These are phyloP conservation scores for Nothopassalora personata DNA, from an alignment of 2,329 filamentous ascomycete genomes.

Conservation along the genomic window DNA sequence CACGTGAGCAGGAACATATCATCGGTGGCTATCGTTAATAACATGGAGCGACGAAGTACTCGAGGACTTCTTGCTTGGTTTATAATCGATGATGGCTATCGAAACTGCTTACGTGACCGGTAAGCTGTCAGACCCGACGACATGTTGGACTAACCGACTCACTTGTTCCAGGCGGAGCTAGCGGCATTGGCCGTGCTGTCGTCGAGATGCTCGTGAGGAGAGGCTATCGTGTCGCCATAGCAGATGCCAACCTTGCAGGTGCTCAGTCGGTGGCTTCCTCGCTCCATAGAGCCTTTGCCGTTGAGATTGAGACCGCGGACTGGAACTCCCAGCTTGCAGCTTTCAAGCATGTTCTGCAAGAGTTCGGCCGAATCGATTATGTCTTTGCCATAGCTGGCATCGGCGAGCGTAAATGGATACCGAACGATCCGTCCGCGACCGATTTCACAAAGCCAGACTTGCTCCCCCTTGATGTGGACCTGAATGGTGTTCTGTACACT, in stretches of 20 bases:
- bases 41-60: neutral
- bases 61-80: neutral
- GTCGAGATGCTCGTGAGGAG: slow-evolving; percentile 27
- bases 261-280: slow-evolving; percentile 25
- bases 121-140: neutral
- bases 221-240: slow-evolving; percentile 47
- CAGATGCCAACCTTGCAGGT: slow-evolving; percentile 34
- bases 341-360: slow-evolving; percentile 34
- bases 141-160: neutral
- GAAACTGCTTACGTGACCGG: slow-evolving; percentile 6
- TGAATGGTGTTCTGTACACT: slow-evolving; percentile 42
- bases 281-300: slow-evolving; percentile 22
- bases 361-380: slow-evolving; percentile 36
- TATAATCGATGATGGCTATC: neutral
- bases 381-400: slow-evolving; percentile 38
- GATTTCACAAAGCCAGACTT: slow-evolving; percentile 38
- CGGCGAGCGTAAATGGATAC: slow-evolving; percentile 37
- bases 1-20: neutral
- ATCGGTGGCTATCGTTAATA: neutral
- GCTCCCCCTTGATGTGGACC: slow-evolving; percentile 36
- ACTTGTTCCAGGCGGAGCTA: slow-evolving; percentile 20
- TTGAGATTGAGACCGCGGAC: slow-evolving; percentile 31
- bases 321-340: slow-evolving; percentile 36
- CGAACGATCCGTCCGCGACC: slow-evolving; percentile 19
- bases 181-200: slow-evolving; percentile 35